phyloP scores from a whole-genome alignment of 352 stramenopile species.

The Nothophytophthora sp. region DNA sequence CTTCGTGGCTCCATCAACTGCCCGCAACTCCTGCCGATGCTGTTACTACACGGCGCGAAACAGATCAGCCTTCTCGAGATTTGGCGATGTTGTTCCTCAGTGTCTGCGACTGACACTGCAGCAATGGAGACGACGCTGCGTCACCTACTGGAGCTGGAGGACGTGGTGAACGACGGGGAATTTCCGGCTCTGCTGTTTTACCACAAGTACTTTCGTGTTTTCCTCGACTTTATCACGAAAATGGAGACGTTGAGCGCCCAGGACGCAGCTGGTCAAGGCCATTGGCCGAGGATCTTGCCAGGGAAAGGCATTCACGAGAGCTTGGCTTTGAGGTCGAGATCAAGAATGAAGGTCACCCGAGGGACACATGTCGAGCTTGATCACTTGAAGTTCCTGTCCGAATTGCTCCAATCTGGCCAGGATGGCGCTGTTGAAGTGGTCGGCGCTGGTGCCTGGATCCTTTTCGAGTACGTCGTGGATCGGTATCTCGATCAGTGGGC shows the following conservation, averaged over 20 bases:
- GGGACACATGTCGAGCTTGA: constrained; percentile 12
- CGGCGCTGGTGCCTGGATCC: neutral
- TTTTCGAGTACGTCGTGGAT: constrained; percentile 20
- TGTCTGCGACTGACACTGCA: neutral
- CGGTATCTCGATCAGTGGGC: constrained; percentile 3
- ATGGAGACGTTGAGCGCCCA: neutral
- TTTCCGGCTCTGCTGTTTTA: constrained; percentile 15
- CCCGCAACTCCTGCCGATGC: constrained; percentile 15
- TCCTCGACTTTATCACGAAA: neutral
- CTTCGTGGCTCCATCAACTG: constrained; percentile 12
- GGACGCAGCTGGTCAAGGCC: neutral
- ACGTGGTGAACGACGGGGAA: constrained; percentile 1
- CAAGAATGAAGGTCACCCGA: neutral
- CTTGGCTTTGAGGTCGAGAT: constrained; percentile 5
- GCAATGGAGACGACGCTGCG: constrained; percentile 9
- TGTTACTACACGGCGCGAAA: constrained; percentile 27
- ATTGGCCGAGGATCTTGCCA: neutral
- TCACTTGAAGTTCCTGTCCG: constrained; percentile 28
- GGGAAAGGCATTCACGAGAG: constrained; percentile 19
- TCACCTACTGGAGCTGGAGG: constrained; percentile 12
- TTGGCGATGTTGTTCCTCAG: constrained; percentile 12
- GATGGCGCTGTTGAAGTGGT: neutral
- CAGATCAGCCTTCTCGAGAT: constrained; percentile 10
- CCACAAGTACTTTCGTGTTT: constrained; percentile 13
- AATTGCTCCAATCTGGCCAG: neutral